Conservation (phyloP, 2,329 filamentous ascomycete species). For the Harringtonia lauricola region DNA sequence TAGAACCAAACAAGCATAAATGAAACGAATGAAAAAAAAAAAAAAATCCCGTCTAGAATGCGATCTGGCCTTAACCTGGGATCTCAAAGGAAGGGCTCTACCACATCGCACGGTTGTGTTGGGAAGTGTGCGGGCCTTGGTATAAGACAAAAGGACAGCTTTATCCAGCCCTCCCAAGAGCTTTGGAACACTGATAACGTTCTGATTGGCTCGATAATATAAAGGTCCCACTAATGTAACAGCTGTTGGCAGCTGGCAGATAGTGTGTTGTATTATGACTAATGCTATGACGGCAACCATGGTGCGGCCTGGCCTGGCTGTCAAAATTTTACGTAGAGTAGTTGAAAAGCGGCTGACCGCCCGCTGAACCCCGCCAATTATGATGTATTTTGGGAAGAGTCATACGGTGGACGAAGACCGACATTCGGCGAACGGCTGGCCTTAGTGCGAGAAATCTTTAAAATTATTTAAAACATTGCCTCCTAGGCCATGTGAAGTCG, state of each 20-base stretch:
- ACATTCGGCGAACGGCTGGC: background rate
- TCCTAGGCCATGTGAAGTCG: too few species aligned
- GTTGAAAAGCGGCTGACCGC: too few species aligned
- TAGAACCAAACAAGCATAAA: background rate
- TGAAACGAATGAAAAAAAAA: background rate
- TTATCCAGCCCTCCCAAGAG: conserved; percentile 1
- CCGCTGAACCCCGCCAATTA: too few species aligned
- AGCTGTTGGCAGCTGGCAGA: background rate
- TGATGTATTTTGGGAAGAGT: background rate
- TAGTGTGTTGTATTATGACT: too few species aligned
- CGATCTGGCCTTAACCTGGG: conserved; percentile 1
- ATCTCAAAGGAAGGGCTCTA: background rate
- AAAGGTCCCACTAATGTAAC: background rate
- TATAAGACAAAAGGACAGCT: conserved; percentile 9
- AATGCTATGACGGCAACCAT: too few species aligned
- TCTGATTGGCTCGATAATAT: conserved; percentile 9
- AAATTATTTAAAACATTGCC: background rate
- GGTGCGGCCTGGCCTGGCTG: too few species aligned
- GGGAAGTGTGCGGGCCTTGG: background rate
- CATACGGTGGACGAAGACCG: background rate
- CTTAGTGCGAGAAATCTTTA: conserved; percentile 1
- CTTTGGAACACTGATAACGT: conserved; percentile 7
- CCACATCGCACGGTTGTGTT: background rate
- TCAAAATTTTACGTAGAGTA: too few species aligned
- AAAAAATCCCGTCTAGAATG: too few species aligned